Evolutionary conservation across 2,329 filamentous ascomycete species (phyloP).

Genomic region (Periglandula ipomoeae): DNA sequence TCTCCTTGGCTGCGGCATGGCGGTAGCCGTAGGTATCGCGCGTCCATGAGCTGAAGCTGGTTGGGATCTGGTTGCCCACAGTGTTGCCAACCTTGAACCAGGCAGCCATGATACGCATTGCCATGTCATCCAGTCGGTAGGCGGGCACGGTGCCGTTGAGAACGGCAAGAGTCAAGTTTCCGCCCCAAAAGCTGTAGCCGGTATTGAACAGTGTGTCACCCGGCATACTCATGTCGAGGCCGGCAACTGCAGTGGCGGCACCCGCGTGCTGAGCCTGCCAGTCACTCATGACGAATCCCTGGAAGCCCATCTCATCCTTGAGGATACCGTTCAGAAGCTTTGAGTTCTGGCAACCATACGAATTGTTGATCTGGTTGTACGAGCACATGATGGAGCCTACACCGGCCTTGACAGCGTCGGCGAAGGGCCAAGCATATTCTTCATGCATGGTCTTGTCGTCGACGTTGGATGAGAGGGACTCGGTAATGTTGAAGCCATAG

Average conservation of each 20-base stretch:
- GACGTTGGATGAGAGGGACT: constrained; percentile 51
- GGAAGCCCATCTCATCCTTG: constrained; percentile 73
- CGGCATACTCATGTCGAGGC: constrained; percentile 83
- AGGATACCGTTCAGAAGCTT: constrained; percentile 65
- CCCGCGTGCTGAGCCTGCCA: constrained; percentile 70
- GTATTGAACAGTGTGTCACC: constrained; percentile 72
- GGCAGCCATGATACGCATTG: constrained; percentile 67
- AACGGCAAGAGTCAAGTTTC: constrained; percentile 79
- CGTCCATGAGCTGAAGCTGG: constrained; percentile 89
- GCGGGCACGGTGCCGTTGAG: constrained; percentile 83
- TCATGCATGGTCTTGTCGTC: constrained; percentile 70
- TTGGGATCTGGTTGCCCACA: constrained; percentile 35
- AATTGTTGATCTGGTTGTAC: constrained; percentile 75
- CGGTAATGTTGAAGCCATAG: constrained; percentile 51
- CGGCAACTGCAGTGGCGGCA: constrained; percentile 56
- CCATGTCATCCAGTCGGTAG: constrained; percentile 88
- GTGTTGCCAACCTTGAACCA: constrained; percentile 58
- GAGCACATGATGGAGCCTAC: constrained; percentile 57
- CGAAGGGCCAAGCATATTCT: constrained; percentile 71
- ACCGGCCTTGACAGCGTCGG: constrained; percentile 59
- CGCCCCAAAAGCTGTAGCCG: constrained; percentile 68
- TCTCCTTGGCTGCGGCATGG: constrained; percentile 53
- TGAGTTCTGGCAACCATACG: constrained; percentile 71
- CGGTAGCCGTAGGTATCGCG: constrained; percentile 62
- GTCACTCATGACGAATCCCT: constrained; percentile 73